A percentile compares a stretch with the other conserved stretches of the same genome.
Evolutionary conservation across 352 stramenopile species (phyloP).

Genomic region (Pythium sp.): DNA sequence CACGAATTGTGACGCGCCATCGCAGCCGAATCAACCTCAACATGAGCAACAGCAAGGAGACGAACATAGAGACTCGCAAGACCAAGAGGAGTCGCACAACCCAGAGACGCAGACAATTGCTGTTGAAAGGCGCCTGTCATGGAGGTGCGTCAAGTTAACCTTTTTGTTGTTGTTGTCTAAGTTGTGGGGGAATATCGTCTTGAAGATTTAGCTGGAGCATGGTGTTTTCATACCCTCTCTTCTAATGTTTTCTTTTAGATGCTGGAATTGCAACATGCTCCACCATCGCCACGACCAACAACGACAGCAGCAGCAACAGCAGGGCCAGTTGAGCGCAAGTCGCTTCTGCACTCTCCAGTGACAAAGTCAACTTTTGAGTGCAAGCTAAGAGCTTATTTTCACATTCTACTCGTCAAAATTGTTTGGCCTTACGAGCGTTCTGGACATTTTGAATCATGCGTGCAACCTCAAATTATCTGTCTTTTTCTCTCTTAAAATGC

Average conservation of each 20-base stretch:
- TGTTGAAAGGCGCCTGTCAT: not conserved
- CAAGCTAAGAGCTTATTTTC: not conserved
- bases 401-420: not conserved
- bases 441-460: not conserved
- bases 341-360: conserved; percentile 5
- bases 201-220: not conserved
- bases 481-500: not conserved
- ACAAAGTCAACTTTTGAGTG: not conserved
- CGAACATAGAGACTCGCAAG: not conserved
- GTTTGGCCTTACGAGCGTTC: not conserved
- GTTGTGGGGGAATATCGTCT: no score
- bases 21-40: not conserved
- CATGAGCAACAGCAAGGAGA: not conserved
- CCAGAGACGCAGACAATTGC: not conserved
- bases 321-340: not conserved
- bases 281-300: conserved; percentile 1
- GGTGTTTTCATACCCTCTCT: not conserved
- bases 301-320: not conserved
- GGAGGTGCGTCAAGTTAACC: not conserved
- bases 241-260: not conserved
- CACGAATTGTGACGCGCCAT: conserved; percentile 9
- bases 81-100: not conserved
- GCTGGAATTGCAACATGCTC: conserved; percentile 8
- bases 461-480: not conserved
- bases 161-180: not conserved